Evolutionary conservation across 225 moss, liverwort and hornwort genomes (phyloP).

Genomic region (Bryum argenteum): DNA sequence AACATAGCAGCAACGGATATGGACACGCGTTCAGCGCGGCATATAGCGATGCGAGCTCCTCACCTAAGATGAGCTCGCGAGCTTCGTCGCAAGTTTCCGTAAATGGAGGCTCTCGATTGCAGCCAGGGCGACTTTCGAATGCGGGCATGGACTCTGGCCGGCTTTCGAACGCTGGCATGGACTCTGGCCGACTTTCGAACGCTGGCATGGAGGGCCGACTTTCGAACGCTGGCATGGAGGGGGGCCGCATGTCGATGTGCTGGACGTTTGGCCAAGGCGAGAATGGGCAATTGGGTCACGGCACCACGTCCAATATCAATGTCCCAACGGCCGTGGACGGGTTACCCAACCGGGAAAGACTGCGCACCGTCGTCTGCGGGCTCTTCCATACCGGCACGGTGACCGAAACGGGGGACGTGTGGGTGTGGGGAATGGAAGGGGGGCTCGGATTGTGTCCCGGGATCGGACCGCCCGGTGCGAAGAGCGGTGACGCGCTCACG

Average conservation of each 20-base stretch:
- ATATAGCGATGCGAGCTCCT: slow-evolving; percentile 52
- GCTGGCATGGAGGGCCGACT: slow-evolving; percentile 37
- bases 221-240: slow-evolving; percentile 37
- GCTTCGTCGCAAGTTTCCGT: slow-evolving; percentile 47
- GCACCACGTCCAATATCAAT: slow-evolving; percentile 34
- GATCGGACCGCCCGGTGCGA: slow-evolving; percentile 58
- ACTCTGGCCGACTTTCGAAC: slow-evolving; percentile 38
- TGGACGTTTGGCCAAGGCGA: slow-evolving; percentile 74
- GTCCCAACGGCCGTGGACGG: slow-evolving; percentile 49
- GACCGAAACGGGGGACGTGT: slow-evolving; percentile 60
- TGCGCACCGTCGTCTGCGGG: slow-evolving; percentile 59
- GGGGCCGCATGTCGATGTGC: slow-evolving; percentile 46
- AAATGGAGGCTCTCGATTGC: slow-evolving; percentile 42
- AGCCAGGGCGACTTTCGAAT: slow-evolving; percentile 38
- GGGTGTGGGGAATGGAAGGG: slow-evolving; percentile 80
- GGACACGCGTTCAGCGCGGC: slow-evolving; percentile 26
- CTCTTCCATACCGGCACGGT: slow-evolving; percentile 56
- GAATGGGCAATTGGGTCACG: slow-evolving; percentile 68
- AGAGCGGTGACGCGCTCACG: slow-evolving; percentile 54
- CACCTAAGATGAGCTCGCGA: slow-evolving; percentile 47
- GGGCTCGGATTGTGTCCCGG: slow-evolving; percentile 63
- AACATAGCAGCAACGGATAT: slow-evolving; percentile 39
- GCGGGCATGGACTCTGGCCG: slow-evolving; percentile 42
- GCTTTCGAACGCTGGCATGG: slow-evolving; percentile 37
- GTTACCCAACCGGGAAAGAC: slow-evolving; percentile 52